Conservation (phyloP, 768 basidiomycete species). For the Tephrocybe sp. region DNA sequence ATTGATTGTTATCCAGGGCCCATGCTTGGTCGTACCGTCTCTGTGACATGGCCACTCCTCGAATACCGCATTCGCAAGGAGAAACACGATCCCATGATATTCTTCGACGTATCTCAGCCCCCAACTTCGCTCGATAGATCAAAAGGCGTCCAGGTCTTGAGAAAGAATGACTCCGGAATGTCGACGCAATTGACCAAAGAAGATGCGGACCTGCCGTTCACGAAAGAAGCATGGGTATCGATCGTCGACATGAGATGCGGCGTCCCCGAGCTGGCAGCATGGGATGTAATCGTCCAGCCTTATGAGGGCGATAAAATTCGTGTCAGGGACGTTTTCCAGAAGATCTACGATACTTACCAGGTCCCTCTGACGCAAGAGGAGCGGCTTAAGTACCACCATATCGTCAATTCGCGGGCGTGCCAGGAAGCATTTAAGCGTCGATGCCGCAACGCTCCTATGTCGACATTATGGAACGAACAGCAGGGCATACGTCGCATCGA, state of each 20-base stretch:
- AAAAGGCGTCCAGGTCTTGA: conserved; percentile 7
- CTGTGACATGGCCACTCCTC: conserved; percentile 15
- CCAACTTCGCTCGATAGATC: background rate
- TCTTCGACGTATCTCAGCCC: conserved; percentile 11
- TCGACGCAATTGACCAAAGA: conserved; percentile 27
- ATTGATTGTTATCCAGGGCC: conserved; percentile 12
- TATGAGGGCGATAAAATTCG: conserved; percentile 38
- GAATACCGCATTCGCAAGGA: conserved; percentile 4
- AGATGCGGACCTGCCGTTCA: conserved; percentile 36
- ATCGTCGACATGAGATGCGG: conserved; percentile 47
- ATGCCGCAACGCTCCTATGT: conserved; percentile 41
- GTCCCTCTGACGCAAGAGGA: conserved; percentile 47
- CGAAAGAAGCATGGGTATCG: background rate
- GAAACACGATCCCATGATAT: conserved; percentile 6
- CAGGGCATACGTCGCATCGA: conserved; percentile 60
- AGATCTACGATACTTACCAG: conserved; percentile 51
- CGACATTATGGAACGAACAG: conserved; percentile 39
- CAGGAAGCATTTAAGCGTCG: conserved; percentile 44
- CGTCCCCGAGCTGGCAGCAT: conserved; percentile 35
- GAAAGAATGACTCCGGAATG: background rate
- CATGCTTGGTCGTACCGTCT: conserved; percentile 4
- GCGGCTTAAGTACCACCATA: conserved; percentile 20
- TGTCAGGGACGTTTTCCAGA: conserved; percentile 59
- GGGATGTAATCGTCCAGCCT: conserved; percentile 41
- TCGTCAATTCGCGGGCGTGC: conserved; percentile 32